Percentiles rank a stretch among this genome's conserved stretches.
Conservation (phyloP, 192 early-diverging fungal species). For the Backusella morwellensis region DNA sequence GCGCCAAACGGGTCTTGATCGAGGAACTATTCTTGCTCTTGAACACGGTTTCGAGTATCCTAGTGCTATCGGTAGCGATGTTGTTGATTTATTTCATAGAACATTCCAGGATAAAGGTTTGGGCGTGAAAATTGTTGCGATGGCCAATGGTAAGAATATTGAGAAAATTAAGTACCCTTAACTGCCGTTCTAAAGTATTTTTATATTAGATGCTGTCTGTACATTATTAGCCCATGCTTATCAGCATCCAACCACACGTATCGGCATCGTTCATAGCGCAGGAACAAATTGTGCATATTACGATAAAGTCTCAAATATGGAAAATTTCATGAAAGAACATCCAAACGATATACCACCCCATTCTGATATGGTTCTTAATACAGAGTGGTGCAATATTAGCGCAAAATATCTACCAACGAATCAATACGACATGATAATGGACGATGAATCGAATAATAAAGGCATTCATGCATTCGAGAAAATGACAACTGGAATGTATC, state of each 20-base stretch:
- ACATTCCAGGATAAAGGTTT: slow-evolving; percentile 67
- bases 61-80: slow-evolving; percentile 77
- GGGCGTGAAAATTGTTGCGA: slow-evolving; percentile 72
- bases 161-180: slow-evolving; percentile 47
- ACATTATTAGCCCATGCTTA: slow-evolving; percentile 84
- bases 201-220: slow-evolving; percentile 82
- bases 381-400: slow-evolving; percentile 92
- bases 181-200: slow-evolving; percentile 49
- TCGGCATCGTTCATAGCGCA: slow-evolving; percentile 88
- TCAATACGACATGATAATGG: slow-evolving; percentile 75
- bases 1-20: slow-evolving; percentile 62
- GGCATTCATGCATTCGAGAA: slow-evolving; percentile 87
- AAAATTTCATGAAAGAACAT: slow-evolving; percentile 26
- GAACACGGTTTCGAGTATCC: slow-evolving; percentile 84
- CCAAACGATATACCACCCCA: slow-evolving; percentile 19
- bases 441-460: slow-evolving; percentile 78
- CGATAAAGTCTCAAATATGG: slow-evolving; percentile 57
- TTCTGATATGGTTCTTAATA: slow-evolving; percentile 87
- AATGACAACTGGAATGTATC: slow-evolving; percentile 89
- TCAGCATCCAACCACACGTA: slow-evolving; percentile 67
- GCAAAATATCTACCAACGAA: slow-evolving; percentile 73
- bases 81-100: slow-evolving; percentile 74
- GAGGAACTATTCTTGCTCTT: slow-evolving; percentile 58
- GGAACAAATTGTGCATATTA: slow-evolving; percentile 89
- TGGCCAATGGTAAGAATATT: slow-evolving; percentile 74